Evolutionary conservation across 2,329 filamentous ascomycete species (phyloP).

Genomic region (Xenosphaeropsis pyriputrescens): DNA sequence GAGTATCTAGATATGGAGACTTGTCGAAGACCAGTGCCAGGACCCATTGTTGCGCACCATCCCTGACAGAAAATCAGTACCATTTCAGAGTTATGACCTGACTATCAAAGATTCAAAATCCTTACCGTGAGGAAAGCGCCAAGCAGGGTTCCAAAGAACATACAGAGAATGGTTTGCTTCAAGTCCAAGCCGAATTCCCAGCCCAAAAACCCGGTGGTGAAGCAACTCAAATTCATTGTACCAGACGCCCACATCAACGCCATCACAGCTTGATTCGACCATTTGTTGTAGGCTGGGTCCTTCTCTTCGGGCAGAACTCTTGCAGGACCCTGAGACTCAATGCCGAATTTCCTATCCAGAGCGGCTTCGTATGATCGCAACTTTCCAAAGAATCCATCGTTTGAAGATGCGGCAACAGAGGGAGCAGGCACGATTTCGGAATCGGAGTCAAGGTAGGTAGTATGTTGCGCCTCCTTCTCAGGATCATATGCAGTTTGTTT

Average conservation of each 20-base stretch:
- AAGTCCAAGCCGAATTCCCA: slow-evolving; percentile 31
- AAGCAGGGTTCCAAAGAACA: slow-evolving; percentile 29
- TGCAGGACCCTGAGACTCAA: slow-evolving; percentile 30
- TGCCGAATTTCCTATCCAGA: slow-evolving; percentile 29
- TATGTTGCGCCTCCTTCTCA: too few relatives aligned
- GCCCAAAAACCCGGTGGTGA: slow-evolving; percentile 34
- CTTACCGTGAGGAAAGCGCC: slow-evolving; percentile 23
- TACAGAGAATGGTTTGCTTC: slow-evolving; percentile 26
- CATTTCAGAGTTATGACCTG: not conserved
- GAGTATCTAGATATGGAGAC: slow-evolving; percentile 32
- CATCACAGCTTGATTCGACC: slow-evolving; percentile 30
- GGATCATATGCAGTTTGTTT: too few relatives aligned
- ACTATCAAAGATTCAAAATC: too few relatives aligned
- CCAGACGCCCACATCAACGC: slow-evolving; percentile 34
- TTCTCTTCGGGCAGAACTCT: slow-evolving; percentile 29
- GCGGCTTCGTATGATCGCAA: slow-evolving; percentile 26
- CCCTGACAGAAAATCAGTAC: slow-evolving; percentile 13
- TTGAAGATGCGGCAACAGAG: too few relatives aligned
- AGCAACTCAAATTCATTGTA: slow-evolving; percentile 35
- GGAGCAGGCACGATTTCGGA: too few relatives aligned
- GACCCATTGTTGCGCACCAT: slow-evolving; percentile 33
- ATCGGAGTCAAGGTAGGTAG: too few relatives aligned
- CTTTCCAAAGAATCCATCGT: slow-evolving; percentile 17
- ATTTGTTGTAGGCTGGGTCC: slow-evolving; percentile 20
- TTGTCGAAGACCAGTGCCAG: slow-evolving; percentile 32